phyloP scores from a whole-genome alignment of 2,329 filamentous ascomycete genomes.

The Scorias spongiosa region DNA sequence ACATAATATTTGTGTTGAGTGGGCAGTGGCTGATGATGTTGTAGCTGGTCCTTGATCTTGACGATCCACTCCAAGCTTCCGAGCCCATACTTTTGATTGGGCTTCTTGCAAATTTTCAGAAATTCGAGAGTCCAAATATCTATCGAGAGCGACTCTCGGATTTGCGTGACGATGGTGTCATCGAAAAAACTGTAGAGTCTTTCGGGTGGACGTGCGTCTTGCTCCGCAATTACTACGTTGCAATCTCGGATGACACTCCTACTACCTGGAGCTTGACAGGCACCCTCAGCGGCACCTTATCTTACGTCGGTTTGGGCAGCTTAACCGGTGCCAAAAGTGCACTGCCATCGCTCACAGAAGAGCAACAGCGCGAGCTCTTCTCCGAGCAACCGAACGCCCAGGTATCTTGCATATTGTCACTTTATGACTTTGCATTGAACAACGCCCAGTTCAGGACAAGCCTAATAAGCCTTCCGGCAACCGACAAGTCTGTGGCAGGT shows the following conservation, averaged over 20 bases:
- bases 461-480: conserved; percentile 41
- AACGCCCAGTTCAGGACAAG: conserved; percentile 93
- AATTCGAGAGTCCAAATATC: conserved; percentile 95
- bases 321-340: conserved; percentile 50
- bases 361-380: conserved; percentile 72
- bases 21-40: not conserved
- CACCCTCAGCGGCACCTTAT: conserved; percentile 40
- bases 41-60: conserved; percentile 68
- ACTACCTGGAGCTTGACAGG: conserved; percentile 75
- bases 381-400: conserved; percentile 60
- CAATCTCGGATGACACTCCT: conserved; percentile 76
- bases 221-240: conserved; percentile 62
- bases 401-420: conserved; percentile 64
- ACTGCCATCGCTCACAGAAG: conserved; percentile 48
- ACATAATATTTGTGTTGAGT: not conserved
- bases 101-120: conserved; percentile 92
- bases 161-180: conserved; percentile 83
- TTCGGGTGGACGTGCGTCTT: conserved; percentile 57
- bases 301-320: conserved; percentile 68
- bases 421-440: conserved; percentile 85
- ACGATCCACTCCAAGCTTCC: conserved; percentile 43
- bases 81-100: conserved; percentile 73
- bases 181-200: conserved; percentile 64
- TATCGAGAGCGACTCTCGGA: conserved; percentile 85
- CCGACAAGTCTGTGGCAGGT: conserved; percentile 23